A percentile compares a stretch with the other conserved stretches of the same genome.
Conservation (phyloP, 495 filamentous ascomycete species). For the Hypoxylon trugodes region DNA sequence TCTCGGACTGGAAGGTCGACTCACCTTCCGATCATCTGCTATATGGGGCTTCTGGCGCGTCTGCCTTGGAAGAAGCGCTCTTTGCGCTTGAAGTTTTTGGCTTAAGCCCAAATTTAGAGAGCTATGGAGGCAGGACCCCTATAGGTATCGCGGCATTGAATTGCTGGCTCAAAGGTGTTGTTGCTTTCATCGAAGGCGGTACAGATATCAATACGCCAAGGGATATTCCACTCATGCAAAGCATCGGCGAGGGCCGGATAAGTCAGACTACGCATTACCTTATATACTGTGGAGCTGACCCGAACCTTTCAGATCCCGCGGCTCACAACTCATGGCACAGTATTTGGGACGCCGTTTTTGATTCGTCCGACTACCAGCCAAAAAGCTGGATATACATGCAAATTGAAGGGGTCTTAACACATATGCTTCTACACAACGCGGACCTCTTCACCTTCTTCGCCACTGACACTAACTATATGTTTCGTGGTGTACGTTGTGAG, state of each 20-base stretch:
- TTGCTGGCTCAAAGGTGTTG: neutral
- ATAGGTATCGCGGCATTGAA: neutral
- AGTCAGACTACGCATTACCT: neutral
- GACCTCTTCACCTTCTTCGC: neutral
- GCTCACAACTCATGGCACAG: neutral
- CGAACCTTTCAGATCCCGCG: neutral
- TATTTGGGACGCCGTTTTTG: neutral
- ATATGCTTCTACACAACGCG: neutral
- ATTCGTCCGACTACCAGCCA: neutral
- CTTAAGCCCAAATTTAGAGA: neutral
- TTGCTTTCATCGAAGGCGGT: neutral
- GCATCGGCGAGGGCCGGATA: neutral
- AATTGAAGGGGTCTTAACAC: neutral
- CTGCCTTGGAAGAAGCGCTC: neutral
- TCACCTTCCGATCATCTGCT: neutral
- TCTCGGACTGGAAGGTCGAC: neutral
- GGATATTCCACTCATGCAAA: neutral
- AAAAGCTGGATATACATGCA: neutral
- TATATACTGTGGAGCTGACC: neutral
- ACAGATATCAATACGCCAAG: neutral
- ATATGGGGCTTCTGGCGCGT: neutral
- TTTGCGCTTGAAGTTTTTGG: neutral
- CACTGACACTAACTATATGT: neutral
- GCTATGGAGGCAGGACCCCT: neutral
- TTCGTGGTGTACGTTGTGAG: neutral